Percentiles rank a stretch among this genome's conserved stretches.
Conservation (phyloP, 176 grass and related monocot species). For the Musa itinerans region DNA sequence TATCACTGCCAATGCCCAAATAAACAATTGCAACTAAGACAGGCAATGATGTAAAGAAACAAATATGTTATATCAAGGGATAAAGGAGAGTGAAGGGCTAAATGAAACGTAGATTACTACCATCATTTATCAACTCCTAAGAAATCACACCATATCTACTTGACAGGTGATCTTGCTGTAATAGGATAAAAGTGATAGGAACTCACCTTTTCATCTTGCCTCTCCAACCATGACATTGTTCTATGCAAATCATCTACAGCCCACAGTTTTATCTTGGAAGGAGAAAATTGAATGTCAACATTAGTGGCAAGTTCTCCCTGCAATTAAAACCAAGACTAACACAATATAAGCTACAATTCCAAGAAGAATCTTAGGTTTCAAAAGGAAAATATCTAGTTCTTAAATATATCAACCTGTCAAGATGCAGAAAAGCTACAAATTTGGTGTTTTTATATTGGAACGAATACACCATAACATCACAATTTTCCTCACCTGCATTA, state of each 20-base stretch:
- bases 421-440: not conserved
- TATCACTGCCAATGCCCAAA: not conserved
- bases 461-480: no score
- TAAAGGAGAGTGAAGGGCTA: not conserved
- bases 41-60: not conserved
- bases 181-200: constrained; percentile 7
- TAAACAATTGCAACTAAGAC: not conserved
- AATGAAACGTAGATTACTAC: not conserved
- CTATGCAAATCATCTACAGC: constrained; percentile 60
- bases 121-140: not conserved
- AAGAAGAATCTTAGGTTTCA: not conserved
- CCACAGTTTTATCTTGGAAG: constrained; percentile 73
- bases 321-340: constrained; percentile 4
- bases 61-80: not conserved
- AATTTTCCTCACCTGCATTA: no score
- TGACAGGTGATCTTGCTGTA: not conserved
- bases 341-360: constrained; percentile 5
- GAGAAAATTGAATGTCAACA: constrained; percentile 34
- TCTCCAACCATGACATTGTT: constrained; percentile 84
- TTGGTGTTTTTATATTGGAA: not conserved
- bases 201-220: constrained; percentile 82
- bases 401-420: not conserved
- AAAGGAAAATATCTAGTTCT: not conserved
- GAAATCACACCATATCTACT: not conserved
- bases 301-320: constrained; percentile 32